Base-by-base conservation (phyloP, 768 basidiomycete species). In the Leccinum ochraceum region DNA sequence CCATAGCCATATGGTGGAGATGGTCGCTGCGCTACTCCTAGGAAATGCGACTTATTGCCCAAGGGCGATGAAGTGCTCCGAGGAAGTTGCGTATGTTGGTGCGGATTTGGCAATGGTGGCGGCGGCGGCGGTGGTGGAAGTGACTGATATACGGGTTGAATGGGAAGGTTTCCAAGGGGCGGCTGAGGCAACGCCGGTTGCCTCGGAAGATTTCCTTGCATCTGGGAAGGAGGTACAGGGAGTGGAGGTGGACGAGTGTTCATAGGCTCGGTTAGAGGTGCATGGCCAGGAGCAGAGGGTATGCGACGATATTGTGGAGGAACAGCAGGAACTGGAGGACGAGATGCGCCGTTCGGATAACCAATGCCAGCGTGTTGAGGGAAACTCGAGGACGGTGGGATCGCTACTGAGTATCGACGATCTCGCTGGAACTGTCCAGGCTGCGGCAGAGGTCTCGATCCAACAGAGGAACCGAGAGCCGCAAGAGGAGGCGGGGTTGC, bases 181-280 rank as follows among this genome's bases (percentile, higher is more conserved):
- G 80, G 83, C 34, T 79, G 79, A 55, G 84, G 85, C 22, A 88
- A 75, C 64, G 80, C 79, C 8, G 81, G 76, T 39, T 78, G 80
- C 53, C 82, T 73, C n/a, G 78, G 71, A 11, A 70, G 62, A 49
- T 63, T 69, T 30, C 63, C 66, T 61, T 69, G 64, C 56, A 60
- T 46, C 48, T 68, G 75, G 16, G 49, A 60, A 20, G 73, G 61
- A 53, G 73, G 76, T 16, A 66, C 58, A 22, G 74, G 71, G 13
- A 74, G 67, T 22, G 70, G 70, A 37, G 69, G 64, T 17, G 57
- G 61, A 13, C 59, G 61, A 28, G 66, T 36, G 30, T 58, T 65
- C 39, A 60, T 48, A 11, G 63, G 26, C 26, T 74, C 74, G 3
- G 63, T 61, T 58, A 58, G 74, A 54, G 63, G 71, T 69, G 60